These are phyloP conservation scores for Schoenoplectus triqueter DNA, from an alignment of 202 grass and related monocot genomes.

Conservation along the genomic window DNA sequence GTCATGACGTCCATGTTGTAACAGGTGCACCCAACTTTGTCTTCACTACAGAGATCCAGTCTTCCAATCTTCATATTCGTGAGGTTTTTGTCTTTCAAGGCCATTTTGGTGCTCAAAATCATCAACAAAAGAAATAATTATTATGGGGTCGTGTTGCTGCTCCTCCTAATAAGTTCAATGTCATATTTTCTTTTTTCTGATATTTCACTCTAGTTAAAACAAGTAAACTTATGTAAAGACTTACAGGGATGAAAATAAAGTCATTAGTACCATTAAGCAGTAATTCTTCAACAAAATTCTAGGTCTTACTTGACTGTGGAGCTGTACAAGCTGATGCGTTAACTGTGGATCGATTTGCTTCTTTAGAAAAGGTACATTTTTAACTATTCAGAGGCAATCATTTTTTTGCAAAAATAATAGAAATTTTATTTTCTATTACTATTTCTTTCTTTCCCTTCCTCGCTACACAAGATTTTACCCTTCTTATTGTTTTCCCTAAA, in stretches of 20 bases:
- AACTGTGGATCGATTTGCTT: conserved; percentile 89
- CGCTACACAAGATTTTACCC: not conserved
- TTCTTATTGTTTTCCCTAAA: not conserved
- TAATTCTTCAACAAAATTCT: conserved; percentile 29
- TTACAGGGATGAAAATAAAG: conserved; percentile 3
- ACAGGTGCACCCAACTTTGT: conserved; percentile 87
- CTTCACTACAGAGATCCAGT: conserved; percentile 81
- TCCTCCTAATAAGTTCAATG: not conserved
- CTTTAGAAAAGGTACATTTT: conserved; percentile 77
- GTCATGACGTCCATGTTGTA: conserved; percentile 94
- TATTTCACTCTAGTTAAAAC: not conserved
- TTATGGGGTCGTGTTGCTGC: not conserved
- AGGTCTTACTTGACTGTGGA: conserved; percentile 96
- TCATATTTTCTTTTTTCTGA: not conserved
- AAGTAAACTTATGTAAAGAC: conserved; percentile 8
- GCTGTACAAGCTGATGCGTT: conserved; percentile 96
- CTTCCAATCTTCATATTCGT: conserved; percentile 78
- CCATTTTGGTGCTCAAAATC: not conserved
- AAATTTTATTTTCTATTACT: not conserved
- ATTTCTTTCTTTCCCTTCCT: conserved; percentile 8
- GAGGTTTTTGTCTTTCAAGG: conserved; percentile 43
- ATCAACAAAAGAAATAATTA: conserved; percentile 5
- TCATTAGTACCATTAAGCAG: not conserved
- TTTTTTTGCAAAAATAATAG: not conserved
- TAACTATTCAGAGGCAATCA: not conserved